Base-by-base conservation (phyloP, 2,329 filamentous ascomycete species). In the Colletotrichum coccodes region DNA sequence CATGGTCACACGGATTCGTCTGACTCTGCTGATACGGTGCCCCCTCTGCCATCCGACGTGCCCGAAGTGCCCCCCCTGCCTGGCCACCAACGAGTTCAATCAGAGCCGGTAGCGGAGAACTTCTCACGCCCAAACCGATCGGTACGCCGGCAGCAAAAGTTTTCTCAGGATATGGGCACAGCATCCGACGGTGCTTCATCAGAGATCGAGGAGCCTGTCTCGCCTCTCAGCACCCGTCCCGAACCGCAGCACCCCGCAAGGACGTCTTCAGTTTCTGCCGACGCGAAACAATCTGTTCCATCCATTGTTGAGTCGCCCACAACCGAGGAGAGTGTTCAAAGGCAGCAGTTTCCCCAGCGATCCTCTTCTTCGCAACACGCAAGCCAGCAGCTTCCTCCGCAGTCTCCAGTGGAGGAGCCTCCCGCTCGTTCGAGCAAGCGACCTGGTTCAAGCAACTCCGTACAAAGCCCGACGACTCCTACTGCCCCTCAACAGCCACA, bases 221-320 rank as follows among this genome's bases (percentile, higher is more conserved):
- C 60, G 50, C 61, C 63, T 36, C 56, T 71, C 23, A 59, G 59
- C 18, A 49, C 73, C 16, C 54, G 75, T 23, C 74, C 77, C 11
- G 74, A 75, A 5, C 74, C 81, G 6, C 76, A 77, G 34, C 71
- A 80, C 23, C 76, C 79, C n/a, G 70, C 77, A 18, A 79, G 81
- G 59, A 73, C 76, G 38, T 74, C 77, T 57, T 76, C 81, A 26
- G 72, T 76, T 57, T 73, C 76, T 38, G 69, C 74, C 50, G 72
- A 72, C 71, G 68, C 76, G 49, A 75, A 70, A 52, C 73, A 76
- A 28, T 73, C 82, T 3, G 82, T 90, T 21, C 89, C 89, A 18
- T 84, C 89, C 52, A 90, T 91, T 46, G 81, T 91, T 66, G 92
- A 95, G 77, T 91, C 91, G 2, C 88, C 89, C 16, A 82, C 87